Evolutionary conservation across 805 yeast species (phyloP).

Genomic region (Wickerhamiella occidentalis): DNA sequence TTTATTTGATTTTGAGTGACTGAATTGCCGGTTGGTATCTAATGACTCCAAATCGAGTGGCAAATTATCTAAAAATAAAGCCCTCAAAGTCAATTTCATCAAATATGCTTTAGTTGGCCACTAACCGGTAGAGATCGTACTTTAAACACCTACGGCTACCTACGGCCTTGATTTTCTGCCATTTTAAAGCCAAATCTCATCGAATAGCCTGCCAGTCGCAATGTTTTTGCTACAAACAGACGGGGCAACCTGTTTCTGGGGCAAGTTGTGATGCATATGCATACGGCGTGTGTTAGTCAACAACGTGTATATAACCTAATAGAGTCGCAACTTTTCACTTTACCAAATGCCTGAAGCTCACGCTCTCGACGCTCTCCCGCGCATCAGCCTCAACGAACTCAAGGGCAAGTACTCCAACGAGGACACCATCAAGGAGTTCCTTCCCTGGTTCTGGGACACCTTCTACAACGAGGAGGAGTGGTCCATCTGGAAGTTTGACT

Average conservation of each 20-base stretch:
- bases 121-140: too few relatives aligned
- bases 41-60: too few relatives aligned
- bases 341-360: constrained; percentile 39
- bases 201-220: too few relatives aligned
- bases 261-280: background rate
- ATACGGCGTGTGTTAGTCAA: background rate
- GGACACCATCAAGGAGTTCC: constrained; percentile 86
- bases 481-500: constrained; percentile 90
- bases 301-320: background rate
- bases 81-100: too few relatives aligned
- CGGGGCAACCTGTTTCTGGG: background rate
- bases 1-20: too few relatives aligned
- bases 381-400: constrained; percentile 49
- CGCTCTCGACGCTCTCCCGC: constrained; percentile 71
- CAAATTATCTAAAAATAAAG: too few relatives aligned
- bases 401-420: constrained; percentile 94
- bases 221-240: too few relatives aligned
- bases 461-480: constrained; percentile 84
- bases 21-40: too few relatives aligned
- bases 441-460: constrained; percentile 94
- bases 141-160: too few relatives aligned
- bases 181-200: too few relatives aligned
- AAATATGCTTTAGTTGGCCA: too few relatives aligned
- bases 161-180: too few relatives aligned
- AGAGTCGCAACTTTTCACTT: background rate